Conservation (phyloP, 2,329 filamentous ascomycete genomes). For the Alternaria tenuissima region DNA sequence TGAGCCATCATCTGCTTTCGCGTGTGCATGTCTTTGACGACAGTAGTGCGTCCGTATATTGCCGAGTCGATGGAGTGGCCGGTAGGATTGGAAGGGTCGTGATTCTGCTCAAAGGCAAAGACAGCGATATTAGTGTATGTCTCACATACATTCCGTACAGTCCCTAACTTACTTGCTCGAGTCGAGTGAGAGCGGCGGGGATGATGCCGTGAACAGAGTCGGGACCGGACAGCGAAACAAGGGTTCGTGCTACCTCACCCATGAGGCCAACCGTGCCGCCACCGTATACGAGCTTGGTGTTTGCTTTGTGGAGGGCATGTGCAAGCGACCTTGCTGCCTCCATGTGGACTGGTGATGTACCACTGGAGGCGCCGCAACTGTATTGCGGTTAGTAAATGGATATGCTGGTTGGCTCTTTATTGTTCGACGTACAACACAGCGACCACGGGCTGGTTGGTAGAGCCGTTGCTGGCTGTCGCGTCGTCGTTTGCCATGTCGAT, state of each 20-base stretch:
- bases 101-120: slow-evolving; percentile 55
- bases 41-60: slow-evolving; percentile 82
- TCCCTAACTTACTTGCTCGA: slow-evolving; percentile 59
- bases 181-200: slow-evolving; percentile 80
- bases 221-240: slow-evolving; percentile 84
- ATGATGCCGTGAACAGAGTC: slow-evolving; percentile 91
- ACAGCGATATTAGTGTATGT: too few species aligned
- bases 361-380: slow-evolving; percentile 82
- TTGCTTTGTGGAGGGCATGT: slow-evolving; percentile 73
- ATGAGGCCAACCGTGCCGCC: slow-evolving; percentile 94
- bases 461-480: slow-evolving; percentile 19
- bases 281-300: slow-evolving; percentile 89
- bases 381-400: slow-evolving; percentile 17
- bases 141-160: too few species aligned
- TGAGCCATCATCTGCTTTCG: slow-evolving; percentile 93
- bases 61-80: slow-evolving; percentile 64
- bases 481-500: slow-evolving; percentile 33
- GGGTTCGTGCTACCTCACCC: slow-evolving; percentile 88
- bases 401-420: background rate
- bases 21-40: slow-evolving; percentile 95
- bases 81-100: slow-evolving; percentile 56
- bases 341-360: slow-evolving; percentile 76
- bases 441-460: slow-evolving; percentile 67
- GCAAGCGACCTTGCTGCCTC: slow-evolving; percentile 81
- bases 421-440: slow-evolving; percentile 76